phyloP scores from a whole-genome alignment of 169 alveolate genomes.

The Plasmodium inui region DNA sequence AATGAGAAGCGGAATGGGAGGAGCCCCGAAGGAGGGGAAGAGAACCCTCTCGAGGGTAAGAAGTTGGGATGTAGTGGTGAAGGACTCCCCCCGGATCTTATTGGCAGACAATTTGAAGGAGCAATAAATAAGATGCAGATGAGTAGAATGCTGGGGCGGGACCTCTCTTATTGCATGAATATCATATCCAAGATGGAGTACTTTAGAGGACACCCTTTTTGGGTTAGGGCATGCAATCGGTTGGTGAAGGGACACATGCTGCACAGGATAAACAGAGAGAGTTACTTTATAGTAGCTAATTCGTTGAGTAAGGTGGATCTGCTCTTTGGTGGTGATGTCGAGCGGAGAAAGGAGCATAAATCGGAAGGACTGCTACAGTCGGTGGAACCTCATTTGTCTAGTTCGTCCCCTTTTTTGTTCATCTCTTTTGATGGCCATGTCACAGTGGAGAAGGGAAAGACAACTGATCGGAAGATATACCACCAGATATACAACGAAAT shows the following conservation, averaged over 20 bases:
- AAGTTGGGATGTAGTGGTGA: background rate
- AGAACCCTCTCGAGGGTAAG: background rate
- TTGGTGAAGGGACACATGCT: conserved; percentile 58
- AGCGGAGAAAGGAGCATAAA: background rate
- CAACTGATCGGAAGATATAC: background rate
- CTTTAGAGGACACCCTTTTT: conserved; percentile 20
- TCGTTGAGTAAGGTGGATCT: conserved; percentile 20
- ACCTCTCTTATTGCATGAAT: conserved; percentile 66
- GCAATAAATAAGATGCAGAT: conserved; percentile 6
- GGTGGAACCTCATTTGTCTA: background rate
- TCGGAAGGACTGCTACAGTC: background rate
- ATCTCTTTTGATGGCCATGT: background rate
- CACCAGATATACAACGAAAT: conserved; percentile 49
- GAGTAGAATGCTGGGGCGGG: conserved; percentile 61
- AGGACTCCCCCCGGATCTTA: background rate
- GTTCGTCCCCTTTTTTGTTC: background rate
- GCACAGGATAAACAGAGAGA: conserved; percentile 23
- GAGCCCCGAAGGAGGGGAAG: background rate
- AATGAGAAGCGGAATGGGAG: background rate
- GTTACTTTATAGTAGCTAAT: conserved; percentile 48
- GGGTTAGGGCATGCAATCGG: conserved; percentile 22
- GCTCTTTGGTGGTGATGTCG: background rate
- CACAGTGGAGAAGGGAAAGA: background rate
- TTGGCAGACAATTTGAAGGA: conserved; percentile 26
- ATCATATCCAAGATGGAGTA: conserved; percentile 37